A percentile compares a stretch with the other conserved stretches of the same genome.
phyloP scores from a whole-genome alignment of 768 basidiomycete species.

The Austroboletus festivus region DNA sequence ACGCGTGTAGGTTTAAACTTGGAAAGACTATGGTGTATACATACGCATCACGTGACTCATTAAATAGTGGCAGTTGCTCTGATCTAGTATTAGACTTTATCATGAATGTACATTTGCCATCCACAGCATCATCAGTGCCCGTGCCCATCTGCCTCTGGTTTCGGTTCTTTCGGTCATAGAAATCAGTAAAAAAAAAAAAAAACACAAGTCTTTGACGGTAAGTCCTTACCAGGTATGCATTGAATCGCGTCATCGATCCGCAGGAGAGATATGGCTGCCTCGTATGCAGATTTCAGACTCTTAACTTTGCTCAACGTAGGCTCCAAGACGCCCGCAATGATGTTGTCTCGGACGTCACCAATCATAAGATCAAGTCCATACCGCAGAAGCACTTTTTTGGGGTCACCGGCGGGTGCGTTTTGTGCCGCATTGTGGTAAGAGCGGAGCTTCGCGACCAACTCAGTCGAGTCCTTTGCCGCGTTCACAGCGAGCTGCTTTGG shows the following conservation, averaged over 20 bases:
- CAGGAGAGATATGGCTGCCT: constrained; percentile 91
- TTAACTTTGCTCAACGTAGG: constrained; percentile 97
- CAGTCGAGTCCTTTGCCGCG: constrained; percentile 97
- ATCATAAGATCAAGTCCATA: constrained; percentile 95
- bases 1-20: constrained; percentile 18
- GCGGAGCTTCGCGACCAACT: constrained; percentile 93
- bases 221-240: constrained; percentile 72
- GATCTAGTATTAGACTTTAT: constrained; percentile 2
- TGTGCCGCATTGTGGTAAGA: constrained; percentile 97
- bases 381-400: constrained; percentile 84
- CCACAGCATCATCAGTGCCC: constrained; percentile 50
- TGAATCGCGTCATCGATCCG: constrained; percentile 97
- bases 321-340: constrained; percentile 89
- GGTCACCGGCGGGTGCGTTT: constrained; percentile 85
- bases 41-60: constrained; percentile 31
- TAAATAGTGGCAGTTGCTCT: neutral
- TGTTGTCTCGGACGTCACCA: constrained; percentile 94
- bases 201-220: neutral
- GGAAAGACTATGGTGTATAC: constrained; percentile 23
- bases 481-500: constrained; percentile 97
- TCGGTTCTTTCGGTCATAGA: constrained; percentile 50
- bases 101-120: constrained; percentile 12
- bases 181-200: constrained; percentile 21
- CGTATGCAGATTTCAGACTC: constrained; percentile 94
- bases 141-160: constrained; percentile 69